Base-by-base conservation (phyloP, 202 grass and related monocot species). In the Miscanthus sacchariflorus region DNA sequence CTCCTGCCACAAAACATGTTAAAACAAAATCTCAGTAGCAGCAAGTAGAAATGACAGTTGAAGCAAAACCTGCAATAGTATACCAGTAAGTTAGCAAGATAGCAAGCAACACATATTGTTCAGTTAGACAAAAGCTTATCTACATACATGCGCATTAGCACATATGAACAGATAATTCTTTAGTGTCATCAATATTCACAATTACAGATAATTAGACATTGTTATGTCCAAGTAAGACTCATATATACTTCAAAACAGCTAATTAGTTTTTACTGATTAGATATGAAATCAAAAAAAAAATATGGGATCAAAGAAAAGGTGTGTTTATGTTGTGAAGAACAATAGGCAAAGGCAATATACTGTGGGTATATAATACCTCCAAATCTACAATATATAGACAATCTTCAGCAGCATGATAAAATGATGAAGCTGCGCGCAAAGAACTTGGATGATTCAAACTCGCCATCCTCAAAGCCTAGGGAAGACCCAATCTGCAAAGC, bases 301-400 rank as follows among this genome's bases (percentile, higher is more conserved):
- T n/a, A 12, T 56, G 19, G 46, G 58, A 38, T 12, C 38, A 75
- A 35, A 48, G 24, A 83, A 87, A 70, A 77, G 0, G 10, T 58
- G 58, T 64, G 30, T 77, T 50, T 72, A 64, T 65, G 17, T 61
- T 76, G n/a, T 50, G 48, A 50, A 49, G 15, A 24, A 71, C 49
- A 66, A 70, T 25, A 70, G 39, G 79, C 4, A 73, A 45, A 13
- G 44, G 45, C 44, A 58, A 58, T 58, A 18, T 35, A 49, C 40
- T 73, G 12, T 74, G 43, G 19, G n/a, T n/a, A n/a, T n/a, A 68
- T 72, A 80, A 77, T 69, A 98, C 96, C 96, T 98, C 90, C 4
- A 92, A 98, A 91, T 98, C 96, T 36, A 93, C 87, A 93, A 98
- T 88, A 88, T 91, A 98, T 77, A 98, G 83, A 85, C 89, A 94